phyloP scores from a whole-genome alignment of 306 rosid species.

The Amphicarpaea edgeworthii region DNA sequence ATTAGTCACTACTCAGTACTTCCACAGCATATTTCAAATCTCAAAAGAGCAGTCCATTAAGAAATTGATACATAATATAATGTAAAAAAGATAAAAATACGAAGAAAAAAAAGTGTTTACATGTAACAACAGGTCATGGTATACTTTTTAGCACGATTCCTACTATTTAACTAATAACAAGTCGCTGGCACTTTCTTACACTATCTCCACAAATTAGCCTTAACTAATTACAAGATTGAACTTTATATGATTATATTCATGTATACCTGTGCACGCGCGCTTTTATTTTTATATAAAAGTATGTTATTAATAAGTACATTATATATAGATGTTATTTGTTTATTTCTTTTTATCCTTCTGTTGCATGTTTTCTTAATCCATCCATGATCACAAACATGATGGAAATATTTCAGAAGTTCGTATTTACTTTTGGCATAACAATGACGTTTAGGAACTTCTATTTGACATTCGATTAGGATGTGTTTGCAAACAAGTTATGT shows the following conservation, averaged over 20 bases:
- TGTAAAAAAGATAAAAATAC: no score
- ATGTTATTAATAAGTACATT: no score
- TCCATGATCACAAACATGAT: neutral
- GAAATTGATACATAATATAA: neutral
- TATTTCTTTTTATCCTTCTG: neutral
- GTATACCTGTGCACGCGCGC: neutral
- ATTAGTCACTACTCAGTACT: neutral
- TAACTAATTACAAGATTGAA: neutral
- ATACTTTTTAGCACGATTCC: neutral
- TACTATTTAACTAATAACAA: neutral
- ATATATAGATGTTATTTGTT: neutral
- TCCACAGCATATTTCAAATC: neutral
- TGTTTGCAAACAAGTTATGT: no score
- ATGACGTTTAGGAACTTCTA: no score
- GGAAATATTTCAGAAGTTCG: neutral
- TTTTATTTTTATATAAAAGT: neutral
- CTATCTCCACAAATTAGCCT: neutral
- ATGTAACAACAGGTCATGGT: no score
- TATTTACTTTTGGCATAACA: no score
- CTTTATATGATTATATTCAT: neutral
- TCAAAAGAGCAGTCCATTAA: neutral
- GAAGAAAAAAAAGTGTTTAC: no score
- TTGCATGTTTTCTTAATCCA: neutral
- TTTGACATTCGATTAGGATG: no score
- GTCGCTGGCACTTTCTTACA: neutral